Evolutionary conservation across 1,284 basidiomycete species (phyloP).

Genomic region (Heliocybe sulcata): DNA sequence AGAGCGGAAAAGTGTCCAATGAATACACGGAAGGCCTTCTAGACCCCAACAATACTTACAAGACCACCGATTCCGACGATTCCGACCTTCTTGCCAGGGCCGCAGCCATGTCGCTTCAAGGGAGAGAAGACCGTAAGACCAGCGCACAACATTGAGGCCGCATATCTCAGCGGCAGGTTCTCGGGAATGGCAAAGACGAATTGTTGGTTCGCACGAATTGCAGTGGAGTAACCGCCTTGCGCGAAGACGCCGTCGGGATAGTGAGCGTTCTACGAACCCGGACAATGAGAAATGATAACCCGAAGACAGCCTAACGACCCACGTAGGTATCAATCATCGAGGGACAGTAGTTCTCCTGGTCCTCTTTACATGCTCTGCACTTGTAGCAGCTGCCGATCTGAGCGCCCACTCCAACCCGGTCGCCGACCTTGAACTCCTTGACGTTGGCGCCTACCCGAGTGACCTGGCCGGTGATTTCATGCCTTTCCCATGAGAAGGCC

Average conservation of each 20-base stretch:
- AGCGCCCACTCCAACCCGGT: slow-evolving; percentile 63
- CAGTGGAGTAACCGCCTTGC: slow-evolving; percentile 60
- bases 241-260: slow-evolving; percentile 48
- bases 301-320: background rate
- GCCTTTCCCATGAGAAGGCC: slow-evolving; percentile 18
- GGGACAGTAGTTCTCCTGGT: slow-evolving; percentile 48
- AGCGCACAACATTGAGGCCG: slow-evolving; percentile 50
- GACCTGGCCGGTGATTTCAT: slow-evolving; percentile 60
- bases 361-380: slow-evolving; percentile 46
- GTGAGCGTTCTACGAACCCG: background rate
- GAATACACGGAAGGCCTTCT: slow-evolving; percentile 11
- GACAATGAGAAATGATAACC: slow-evolving; percentile 6
- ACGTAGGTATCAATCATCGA: slow-evolving; percentile 9
- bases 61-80: slow-evolving; percentile 62
- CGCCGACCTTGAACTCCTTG: slow-evolving; percentile 50
- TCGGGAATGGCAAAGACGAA: slow-evolving; percentile 71
- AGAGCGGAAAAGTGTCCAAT: slow-evolving; percentile 9
- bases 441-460: slow-evolving; percentile 47
- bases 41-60: too few relatives aligned
- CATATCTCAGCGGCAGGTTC: slow-evolving; percentile 42
- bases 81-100: slow-evolving; percentile 61
- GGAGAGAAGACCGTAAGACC: slow-evolving; percentile 66
- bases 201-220: slow-evolving; percentile 57
- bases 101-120: slow-evolving; percentile 51
- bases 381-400: slow-evolving; percentile 45